Evolutionary conservation across 2,329 filamentous ascomycete genomes (phyloP).

Genomic region (Plectosphaerella plurivora): DNA sequence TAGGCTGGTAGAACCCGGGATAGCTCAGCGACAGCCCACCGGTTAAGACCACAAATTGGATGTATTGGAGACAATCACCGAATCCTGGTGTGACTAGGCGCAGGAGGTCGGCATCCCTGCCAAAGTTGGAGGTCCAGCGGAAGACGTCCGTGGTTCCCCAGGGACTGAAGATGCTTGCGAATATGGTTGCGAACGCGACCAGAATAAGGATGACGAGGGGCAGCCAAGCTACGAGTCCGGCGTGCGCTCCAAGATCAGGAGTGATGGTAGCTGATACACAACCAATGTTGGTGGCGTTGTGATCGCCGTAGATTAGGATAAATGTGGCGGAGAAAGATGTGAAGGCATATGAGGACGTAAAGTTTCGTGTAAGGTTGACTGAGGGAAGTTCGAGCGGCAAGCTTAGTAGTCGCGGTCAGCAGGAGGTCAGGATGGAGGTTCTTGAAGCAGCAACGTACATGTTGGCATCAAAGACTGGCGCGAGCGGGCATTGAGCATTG

Average conservation of each 20-base stretch:
- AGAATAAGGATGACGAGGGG: slow-evolving; percentile 75
- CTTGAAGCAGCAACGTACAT: slow-evolving; percentile 27
- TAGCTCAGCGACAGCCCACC: slow-evolving; percentile 85
- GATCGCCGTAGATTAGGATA: slow-evolving; percentile 70
- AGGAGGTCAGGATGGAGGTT: background rate
- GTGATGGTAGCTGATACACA: slow-evolving; percentile 83
- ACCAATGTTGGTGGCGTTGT: slow-evolving; percentile 57
- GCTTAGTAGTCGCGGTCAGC: background rate
- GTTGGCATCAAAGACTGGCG: slow-evolving; percentile 59
- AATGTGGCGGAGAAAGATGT: slow-evolving; percentile 74
- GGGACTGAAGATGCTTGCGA: slow-evolving; percentile 83
- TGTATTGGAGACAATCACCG: slow-evolving; percentile 93
- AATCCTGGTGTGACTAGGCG: slow-evolving; percentile 93
- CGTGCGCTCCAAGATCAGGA: slow-evolving; percentile 70
- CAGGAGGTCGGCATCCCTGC: slow-evolving; percentile 85
- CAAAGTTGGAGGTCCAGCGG: slow-evolving; percentile 97
- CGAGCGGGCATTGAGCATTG: slow-evolving; percentile 69
- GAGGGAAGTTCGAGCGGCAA: slow-evolving; percentile 54
- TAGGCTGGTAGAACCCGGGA: slow-evolving; percentile 90
- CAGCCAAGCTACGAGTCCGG: slow-evolving; percentile 67
- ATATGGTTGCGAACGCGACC: slow-evolving; percentile 76
- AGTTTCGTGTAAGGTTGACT: slow-evolving; percentile 68
- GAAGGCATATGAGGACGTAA: slow-evolving; percentile 82
- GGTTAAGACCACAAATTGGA: slow-evolving; percentile 86
- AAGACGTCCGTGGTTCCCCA: slow-evolving; percentile 92